Evolutionary conservation across 2,329 filamentous ascomycete species (phyloP), one percentile per base, ranked within the genome.

Genomic region (Venturia oleaginea): DNA sequence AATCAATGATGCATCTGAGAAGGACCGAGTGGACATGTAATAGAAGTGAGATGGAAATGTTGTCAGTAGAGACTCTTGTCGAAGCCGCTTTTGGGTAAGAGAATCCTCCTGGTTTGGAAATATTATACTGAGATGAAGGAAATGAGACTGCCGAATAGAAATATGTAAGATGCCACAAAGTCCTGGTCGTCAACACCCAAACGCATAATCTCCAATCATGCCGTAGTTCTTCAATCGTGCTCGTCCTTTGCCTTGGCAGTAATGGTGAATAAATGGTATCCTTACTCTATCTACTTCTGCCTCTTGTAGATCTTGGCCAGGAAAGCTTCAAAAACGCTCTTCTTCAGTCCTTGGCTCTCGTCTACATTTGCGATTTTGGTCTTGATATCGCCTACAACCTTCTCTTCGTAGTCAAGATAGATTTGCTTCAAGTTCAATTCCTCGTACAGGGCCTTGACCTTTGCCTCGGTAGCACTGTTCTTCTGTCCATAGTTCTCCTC

Each of bases 221-320:
- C 27, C 51, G 30, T 34, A 19, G 51, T 57, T 34, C 15, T 34
- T 11, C 2, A 30, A 34, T 34, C 27, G 19, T 57, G 27, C 30
- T 11, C 13, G 8, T 27, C 5, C 22, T 13, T 15, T 30, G 43
- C n/a, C 22, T n/a, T 22, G 11, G n/a, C 8, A 11, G n/a, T 1
- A 51, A 27, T 15, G 13, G 22, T 51, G 46, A 27, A 1, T 27
- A 51, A 10, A 2, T 51, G 46, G 46, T 51, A 40, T 40, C 38
- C 13, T 40, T 15, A 40, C 13, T 15, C 27, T 11, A 24, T 30
- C 51, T 63, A 97, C 80, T 96, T 97, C 84, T 86, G 94, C 74
- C 94, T 85, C 86, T 96, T 96, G 85, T 97, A 97, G 74, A 99
- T 97, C 85, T 99, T 99, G 77, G 83, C 82, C 68, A 99, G 81